Conservation (phyloP, 257 asterid species). For the Solanum ossicruentum region DNA sequence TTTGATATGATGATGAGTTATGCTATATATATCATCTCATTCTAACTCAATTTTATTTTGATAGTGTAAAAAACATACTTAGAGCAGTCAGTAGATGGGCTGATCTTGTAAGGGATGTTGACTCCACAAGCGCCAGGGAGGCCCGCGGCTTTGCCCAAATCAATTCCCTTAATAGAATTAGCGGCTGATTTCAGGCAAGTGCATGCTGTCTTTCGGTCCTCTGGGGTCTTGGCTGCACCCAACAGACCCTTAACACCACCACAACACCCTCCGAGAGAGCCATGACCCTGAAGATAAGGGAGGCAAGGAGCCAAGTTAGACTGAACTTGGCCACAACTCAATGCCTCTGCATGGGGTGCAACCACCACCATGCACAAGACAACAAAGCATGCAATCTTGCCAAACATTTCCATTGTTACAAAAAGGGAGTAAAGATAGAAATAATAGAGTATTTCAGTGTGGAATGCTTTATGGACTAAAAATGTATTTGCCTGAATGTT, state of each 20-base stretch:
- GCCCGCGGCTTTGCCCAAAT: background rate
- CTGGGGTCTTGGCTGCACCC: background rate
- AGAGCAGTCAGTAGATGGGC: background rate
- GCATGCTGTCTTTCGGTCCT: constrained; percentile 9
- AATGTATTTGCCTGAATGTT: background rate
- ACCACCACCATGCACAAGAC: background rate
- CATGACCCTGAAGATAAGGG: background rate
- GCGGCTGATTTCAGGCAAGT: background rate
- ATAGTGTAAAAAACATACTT: too few species aligned
- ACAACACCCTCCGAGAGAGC: background rate
- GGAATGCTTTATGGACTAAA: background rate
- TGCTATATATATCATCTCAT: too few species aligned
- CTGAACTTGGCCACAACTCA: background rate
- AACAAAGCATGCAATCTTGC: background rate
- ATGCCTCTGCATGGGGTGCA: constrained; percentile 4
- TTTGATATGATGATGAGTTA: too few species aligned
- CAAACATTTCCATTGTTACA: background rate
- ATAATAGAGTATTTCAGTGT: background rate
- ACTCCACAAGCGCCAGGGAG: constrained; percentile 1
- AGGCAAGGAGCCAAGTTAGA: background rate
- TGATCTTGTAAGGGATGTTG: constrained; percentile 6
- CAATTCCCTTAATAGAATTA: background rate
- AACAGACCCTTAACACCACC: background rate
- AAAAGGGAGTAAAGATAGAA: background rate
- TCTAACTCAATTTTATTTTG: too few species aligned